Percentiles rank a stretch among this genome's conserved stretches.
Evolutionary conservation across 2,329 filamentous ascomycete genomes (phyloP).

Genomic region (Xylariaceae sp.): DNA sequence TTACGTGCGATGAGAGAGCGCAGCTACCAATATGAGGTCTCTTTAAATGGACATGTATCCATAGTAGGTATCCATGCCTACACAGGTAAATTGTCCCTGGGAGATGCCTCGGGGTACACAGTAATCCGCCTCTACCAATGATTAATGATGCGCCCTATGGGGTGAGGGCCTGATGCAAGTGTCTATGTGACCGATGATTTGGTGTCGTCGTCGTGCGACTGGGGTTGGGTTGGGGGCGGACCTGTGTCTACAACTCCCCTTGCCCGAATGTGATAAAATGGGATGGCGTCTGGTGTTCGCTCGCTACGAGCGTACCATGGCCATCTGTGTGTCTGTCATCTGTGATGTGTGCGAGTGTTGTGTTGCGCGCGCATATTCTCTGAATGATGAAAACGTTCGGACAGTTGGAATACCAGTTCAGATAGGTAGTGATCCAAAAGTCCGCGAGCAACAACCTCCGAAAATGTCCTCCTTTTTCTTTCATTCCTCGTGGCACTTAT

Average conservation of each 20-base stretch:
- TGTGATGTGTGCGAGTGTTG: neutral
- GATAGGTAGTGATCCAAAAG: neutral
- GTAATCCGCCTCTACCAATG: slow-evolving; percentile 25
- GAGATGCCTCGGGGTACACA: slow-evolving; percentile 17
- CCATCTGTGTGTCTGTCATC: neutral
- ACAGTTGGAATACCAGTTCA: slow-evolving; percentile 9
- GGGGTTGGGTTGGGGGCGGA: slow-evolving; percentile 3
- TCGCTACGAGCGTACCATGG: slow-evolving; percentile 3
- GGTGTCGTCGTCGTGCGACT: slow-evolving; percentile 10
- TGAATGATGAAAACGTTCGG: slow-evolving; percentile 12
- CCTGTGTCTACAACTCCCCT: slow-evolving; percentile 7
- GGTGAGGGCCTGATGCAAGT: slow-evolving; percentile 16
- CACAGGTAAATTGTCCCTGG: slow-evolving; percentile 5
- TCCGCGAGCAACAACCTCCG: slow-evolving; percentile 17
- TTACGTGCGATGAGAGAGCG: slow-evolving; percentile 19
- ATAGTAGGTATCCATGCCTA: slow-evolving; percentile 10
- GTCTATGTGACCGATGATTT: slow-evolving; percentile 6
- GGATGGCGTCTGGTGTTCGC: slow-evolving; percentile 5
- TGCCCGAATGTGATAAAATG: slow-evolving; percentile 1
- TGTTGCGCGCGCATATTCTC: slow-evolving; percentile 8
- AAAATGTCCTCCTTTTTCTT: slow-evolving; percentile 19
- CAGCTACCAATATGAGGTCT: slow-evolving; percentile 18
- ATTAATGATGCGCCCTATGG: slow-evolving; percentile 19
- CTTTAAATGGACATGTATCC: slow-evolving; percentile 14
- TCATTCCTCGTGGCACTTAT: slow-evolving; percentile 17